Base-by-base conservation (phyloP, 1,139 yeast species). In the Yamadazyma buinensis region DNA sequence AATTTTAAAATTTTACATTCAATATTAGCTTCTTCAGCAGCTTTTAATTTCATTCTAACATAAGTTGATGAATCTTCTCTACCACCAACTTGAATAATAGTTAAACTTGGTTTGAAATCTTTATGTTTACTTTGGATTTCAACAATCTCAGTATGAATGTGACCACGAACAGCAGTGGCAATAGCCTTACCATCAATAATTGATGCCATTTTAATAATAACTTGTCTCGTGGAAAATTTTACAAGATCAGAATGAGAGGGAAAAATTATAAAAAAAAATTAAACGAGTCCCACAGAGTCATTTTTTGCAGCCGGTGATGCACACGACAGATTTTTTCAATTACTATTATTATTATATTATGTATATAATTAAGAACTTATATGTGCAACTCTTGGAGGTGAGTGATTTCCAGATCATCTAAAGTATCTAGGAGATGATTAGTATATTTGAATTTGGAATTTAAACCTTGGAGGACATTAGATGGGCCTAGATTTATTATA, bases 11-110 rank as follows among this genome's bases (percentile, higher is more conserved):
- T 70, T 34, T 76, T 70, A 57, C 95, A 88, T 22, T 67, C 69
- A 46, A 92, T 83, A 40, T 80, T 78, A 25, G 95, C 92, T 54
- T 85, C 94, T 45, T 72, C 66, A 22, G 97, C 96, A 19, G 97
- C 97, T 66, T 82, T 85, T 48, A 86, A 69, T 67, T 92, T 92
- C 95, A 92, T 90, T 48, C 82, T 79, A 38, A 92, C 97, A 61
- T 92, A 92, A n/a, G 96, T 85, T 33, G 86, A 73, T 10, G 97
- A 87, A 57, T 92, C 98, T 26, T 86, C 90, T 53, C 97, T 75
- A 32, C 67, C 72, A 32, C 97, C 97, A 19, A 92, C 95, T 64
- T 92, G 98, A 47, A 92, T 72, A 48, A 92, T 90, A 35, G 86
- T 72, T 57, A 92, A 69, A 36, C 77, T 73, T 24, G 98, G 97